A percentile compares a stretch with the other conserved stretches of the same genome.
These are phyloP conservation scores for Hapsidospora chrysogenum DNA, from an alignment of 495 filamentous ascomycete genomes.

Conservation along the genomic window DNA sequence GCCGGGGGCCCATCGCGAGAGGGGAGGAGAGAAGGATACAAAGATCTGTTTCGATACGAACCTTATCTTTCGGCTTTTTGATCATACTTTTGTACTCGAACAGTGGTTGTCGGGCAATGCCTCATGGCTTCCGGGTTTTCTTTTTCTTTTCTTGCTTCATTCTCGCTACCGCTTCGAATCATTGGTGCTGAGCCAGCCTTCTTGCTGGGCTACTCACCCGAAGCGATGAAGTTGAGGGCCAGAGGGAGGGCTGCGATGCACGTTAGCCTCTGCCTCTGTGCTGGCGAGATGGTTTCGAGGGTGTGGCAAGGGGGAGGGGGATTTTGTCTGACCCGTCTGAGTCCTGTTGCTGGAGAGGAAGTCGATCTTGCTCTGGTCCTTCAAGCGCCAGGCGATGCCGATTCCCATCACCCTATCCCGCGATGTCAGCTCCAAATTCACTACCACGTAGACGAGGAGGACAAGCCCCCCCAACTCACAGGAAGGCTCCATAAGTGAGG, in stretches of 20 bases:
- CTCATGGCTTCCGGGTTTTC: not conserved
- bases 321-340: conserved; percentile 46
- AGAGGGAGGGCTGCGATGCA: conserved; percentile 49
- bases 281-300: not conserved
- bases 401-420: conserved; percentile 39
- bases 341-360: conserved; percentile 55
- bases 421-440: conserved; percentile 1
- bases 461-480: conserved; percentile 28
- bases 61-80: too few relatives aligned
- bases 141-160: not conserved
- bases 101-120: too few relatives aligned
- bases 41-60: conserved; percentile 3
- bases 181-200: not conserved
- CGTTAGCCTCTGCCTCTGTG: conserved; percentile 6
- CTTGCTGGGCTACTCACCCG: conserved; percentile 46
- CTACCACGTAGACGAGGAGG: too few relatives aligned
- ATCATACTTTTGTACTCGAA: too few relatives aligned
- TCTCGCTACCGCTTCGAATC: not conserved
- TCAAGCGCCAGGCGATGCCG: conserved; percentile 48
- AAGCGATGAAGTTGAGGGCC: conserved; percentile 68
- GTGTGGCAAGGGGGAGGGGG: conserved; percentile 2
- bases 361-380: conserved; percentile 49
- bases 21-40: conserved; percentile 2
- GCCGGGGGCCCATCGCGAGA: not conserved
- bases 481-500: conserved; percentile 50